Evolutionary conservation across 805 yeast genomes (phyloP), one percentile per base, ranked within the genome.

Genomic region (Saturnispora zaruensis): DNA sequence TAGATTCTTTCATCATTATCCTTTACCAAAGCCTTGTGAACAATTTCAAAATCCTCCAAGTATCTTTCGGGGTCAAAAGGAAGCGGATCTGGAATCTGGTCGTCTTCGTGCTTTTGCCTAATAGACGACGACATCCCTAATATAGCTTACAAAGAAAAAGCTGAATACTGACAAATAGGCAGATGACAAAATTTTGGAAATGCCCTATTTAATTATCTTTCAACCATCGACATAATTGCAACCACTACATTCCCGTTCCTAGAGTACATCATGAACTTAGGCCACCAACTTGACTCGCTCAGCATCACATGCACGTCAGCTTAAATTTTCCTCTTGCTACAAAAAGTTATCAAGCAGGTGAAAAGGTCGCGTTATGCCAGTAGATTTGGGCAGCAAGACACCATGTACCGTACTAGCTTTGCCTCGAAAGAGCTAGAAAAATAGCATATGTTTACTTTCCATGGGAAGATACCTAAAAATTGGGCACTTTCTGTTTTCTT

Each of bases 11-110:
- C 23, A 25, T 46, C 45, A 25, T 46, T 41, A 25, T 24, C 45
- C 6, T 23, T 46, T 21, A 38, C 32, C 9, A 46, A 7, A 7
- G 42, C 20, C 20, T 33, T 20, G 20, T 46, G 41, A 23, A 44
- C 45, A 5, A 13, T 32, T 26, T 40, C 49, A 41, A 46, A 46
- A 18, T 46, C 49, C 9, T 26, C n/a, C 7, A 37, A 13, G 13
- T 37, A 37, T 9, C 7, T 6, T n/a, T 33, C 37, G 11, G 37
- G 6, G n/a, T 33, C 37, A 33, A 33, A 33, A n/a, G 37, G 20
- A 33, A 16, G 11, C 14, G 37, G 37, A n/a, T 33, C 21, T n/a
- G 37, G 21, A 5, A 33, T 33, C 14, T 33, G 20, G 20, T 33
- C 8, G 37, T 33, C 37, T 33, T 33, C 21, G 4, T n/a, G 5